phyloP scores from a whole-genome alignment of 441 rosid genomes.

The Isatis lusitanica region DNA sequence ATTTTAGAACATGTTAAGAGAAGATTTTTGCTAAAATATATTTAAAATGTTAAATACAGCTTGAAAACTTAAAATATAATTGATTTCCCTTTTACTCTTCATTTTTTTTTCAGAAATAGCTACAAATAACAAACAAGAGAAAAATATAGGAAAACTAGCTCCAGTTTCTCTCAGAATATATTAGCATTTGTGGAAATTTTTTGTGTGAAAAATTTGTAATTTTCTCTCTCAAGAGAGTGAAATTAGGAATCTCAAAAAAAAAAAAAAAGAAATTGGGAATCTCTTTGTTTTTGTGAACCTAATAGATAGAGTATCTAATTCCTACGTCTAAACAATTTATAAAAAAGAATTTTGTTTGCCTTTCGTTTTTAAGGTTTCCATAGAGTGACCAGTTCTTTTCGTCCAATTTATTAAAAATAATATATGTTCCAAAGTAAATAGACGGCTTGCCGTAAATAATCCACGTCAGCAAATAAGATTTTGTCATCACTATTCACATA shows the following conservation, averaged over 20 bases:
- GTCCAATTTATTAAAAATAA: background rate
- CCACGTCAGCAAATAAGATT: constrained; percentile 17
- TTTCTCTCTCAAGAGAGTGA: background rate
- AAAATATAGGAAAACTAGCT: no score
- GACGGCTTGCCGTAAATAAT: background rate
- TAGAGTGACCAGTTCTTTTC: constrained; percentile 5
- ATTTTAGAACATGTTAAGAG: constrained; percentile 7
- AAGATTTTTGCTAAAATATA: background rate
- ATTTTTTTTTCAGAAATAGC: no score
- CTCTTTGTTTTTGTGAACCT: no score
- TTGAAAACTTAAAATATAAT: background rate
- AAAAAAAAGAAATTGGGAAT: no score
- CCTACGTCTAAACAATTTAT: background rate
- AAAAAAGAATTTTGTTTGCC: background rate
- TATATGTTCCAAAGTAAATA: background rate
- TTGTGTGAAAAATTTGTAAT: no score
- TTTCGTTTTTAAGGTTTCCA: background rate
- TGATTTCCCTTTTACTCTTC: background rate
- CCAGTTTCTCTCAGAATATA: background rate
- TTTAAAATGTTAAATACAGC: background rate
- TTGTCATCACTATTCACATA: no score
- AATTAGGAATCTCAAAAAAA: no score
- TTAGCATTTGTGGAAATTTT: background rate
- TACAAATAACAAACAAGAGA: background rate
- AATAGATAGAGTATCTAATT: background rate